phyloP scores from a whole-genome alignment of 768 basidiomycete genomes.

The Terana coerulea region DNA sequence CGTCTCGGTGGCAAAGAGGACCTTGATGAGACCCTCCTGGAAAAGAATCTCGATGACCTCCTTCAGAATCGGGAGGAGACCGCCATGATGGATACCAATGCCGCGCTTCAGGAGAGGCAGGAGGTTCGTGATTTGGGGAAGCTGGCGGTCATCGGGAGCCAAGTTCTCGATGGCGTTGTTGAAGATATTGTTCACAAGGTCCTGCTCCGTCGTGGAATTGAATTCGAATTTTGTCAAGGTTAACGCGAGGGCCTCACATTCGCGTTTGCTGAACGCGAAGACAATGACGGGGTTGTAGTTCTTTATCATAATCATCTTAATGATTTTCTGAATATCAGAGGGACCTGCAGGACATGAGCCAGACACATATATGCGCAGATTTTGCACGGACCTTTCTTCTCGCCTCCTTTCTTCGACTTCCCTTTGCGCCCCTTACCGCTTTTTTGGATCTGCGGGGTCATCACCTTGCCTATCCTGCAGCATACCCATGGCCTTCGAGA shows the following conservation, averaged over 20 bases:
- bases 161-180: conserved; percentile 92
- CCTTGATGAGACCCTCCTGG: conserved; percentile 97
- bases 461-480: conserved; percentile 82
- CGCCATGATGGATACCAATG: conserved; percentile 97
- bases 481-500: conserved; percentile 96
- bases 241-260: conserved; percentile 92
- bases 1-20: conserved; percentile 97
- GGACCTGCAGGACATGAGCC: conserved; percentile 45
- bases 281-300: conserved; percentile 98
- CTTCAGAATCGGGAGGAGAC: conserved; percentile 93
- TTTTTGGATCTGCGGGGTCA: conserved; percentile 84
- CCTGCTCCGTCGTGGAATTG: conserved; percentile 90
- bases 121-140: conserved; percentile 92
- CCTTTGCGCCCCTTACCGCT: conserved; percentile 88
- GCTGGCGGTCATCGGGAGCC: conserved; percentile 77
- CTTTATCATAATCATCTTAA: conserved; percentile 97
- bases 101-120: conserved; percentile 92
- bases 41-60: conserved; percentile 99
- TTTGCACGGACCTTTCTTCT: conserved; percentile 69
- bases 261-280: conserved; percentile 97
- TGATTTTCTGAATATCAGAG: conserved; percentile 95
- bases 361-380: neutral
- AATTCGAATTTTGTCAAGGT: conserved; percentile 95
- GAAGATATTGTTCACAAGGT: conserved; percentile 83
- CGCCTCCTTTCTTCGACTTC: conserved; percentile 90